These are phyloP conservation scores for Solanum lycopersicoides DNA, from an alignment of 257 asterid genomes.

Conservation along the genomic window DNA sequence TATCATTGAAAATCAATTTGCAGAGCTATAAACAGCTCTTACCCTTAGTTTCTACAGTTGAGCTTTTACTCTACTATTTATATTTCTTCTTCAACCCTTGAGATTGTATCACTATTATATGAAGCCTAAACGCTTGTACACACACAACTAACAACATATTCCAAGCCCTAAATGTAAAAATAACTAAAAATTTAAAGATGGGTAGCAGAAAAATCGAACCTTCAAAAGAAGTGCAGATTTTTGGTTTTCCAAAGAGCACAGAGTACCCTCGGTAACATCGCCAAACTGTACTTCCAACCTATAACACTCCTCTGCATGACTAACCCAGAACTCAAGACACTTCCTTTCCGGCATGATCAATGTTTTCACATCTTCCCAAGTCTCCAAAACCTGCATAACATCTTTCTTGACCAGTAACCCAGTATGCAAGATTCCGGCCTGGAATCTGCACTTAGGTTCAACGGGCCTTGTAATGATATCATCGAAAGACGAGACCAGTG, in stretches of 20 bases:
- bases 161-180: not conserved
- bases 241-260: constrained; percentile 28
- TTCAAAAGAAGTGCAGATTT: constrained; percentile 44
- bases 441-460: constrained; percentile 38
- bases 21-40: not conserved
- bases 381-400: constrained; percentile 47
- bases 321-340: constrained; percentile 42
- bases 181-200: not conserved
- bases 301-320: constrained; percentile 27
- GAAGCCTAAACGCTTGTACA: not conserved
- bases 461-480: constrained; percentile 55
- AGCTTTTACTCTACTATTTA: not conserved
- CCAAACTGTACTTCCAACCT: constrained; percentile 67
- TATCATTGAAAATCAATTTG: not conserved
- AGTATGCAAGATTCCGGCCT: constrained; percentile 26
- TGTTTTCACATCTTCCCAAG: constrained; percentile 42
- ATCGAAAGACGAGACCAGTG: constrained; percentile 31
- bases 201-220: constrained; percentile 27
- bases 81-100: not conserved
- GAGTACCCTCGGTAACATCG: constrained; percentile 49
- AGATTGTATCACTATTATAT: not conserved
- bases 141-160: not conserved
- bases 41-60: not conserved
- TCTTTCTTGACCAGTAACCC: constrained; percentile 45
- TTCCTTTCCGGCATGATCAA: constrained; percentile 84